phyloP scores from a whole-genome alignment of 805 yeast species.

The Saturnispora besseyi region DNA sequence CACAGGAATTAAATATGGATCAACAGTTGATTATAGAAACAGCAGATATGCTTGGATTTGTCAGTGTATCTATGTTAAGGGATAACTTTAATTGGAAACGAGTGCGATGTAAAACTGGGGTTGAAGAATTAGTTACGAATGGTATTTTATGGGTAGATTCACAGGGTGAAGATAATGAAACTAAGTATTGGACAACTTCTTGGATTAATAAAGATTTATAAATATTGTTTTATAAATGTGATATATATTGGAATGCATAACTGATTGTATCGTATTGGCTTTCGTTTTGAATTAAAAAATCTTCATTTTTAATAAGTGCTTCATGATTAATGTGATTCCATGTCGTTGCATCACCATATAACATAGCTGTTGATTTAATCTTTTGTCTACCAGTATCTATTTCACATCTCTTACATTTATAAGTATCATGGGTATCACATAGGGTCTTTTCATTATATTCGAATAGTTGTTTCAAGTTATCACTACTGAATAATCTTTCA shows the following conservation, averaged over 20 bases:
- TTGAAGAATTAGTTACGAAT: constrained; percentile 70
- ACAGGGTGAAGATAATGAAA: constrained; percentile 34
- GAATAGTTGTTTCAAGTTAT: constrained; percentile 67
- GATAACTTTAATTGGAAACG: constrained; percentile 75
- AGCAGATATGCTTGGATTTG: constrained; percentile 70
- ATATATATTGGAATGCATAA: constrained; percentile 87
- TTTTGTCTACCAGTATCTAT: constrained; percentile 45
- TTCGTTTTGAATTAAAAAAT: constrained; percentile 70
- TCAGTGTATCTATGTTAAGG: constrained; percentile 48
- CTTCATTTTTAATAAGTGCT: constrained; percentile 59
- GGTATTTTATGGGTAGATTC: constrained; percentile 85
- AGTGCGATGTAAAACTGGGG: constrained; percentile 48
- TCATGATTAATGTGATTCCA: constrained; percentile 85
- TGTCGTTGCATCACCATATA: constrained; percentile 94
- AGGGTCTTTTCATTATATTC: constrained; percentile 54
- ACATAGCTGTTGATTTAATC: constrained; percentile 69
- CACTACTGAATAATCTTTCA: constrained; percentile 82
- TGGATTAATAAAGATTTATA: constrained; percentile 39
- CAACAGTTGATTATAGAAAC: constrained; percentile 65
- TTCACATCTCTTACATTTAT: constrained; percentile 74
- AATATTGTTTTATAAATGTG: constrained; percentile 40
- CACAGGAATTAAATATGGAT: constrained; percentile 56
- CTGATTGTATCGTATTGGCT: constrained; percentile 57
- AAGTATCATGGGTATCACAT: constrained; percentile 91
- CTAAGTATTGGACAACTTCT: constrained; percentile 64